Conservation (phyloP, 148 eudicot species). For the Arctostaphylos glauca region DNA sequence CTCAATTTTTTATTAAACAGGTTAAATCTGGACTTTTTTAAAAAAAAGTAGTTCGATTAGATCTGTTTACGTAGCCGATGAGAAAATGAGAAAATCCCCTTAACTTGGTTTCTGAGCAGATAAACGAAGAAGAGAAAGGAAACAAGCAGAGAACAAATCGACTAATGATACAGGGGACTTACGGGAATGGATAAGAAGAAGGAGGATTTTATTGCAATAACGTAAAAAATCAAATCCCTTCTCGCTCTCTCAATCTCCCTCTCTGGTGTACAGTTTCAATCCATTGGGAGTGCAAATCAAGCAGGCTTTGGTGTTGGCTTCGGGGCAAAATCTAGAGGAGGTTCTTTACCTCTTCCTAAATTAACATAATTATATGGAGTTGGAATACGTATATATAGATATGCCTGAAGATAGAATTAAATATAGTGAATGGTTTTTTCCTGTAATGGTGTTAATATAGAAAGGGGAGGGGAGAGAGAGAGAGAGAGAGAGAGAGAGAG, state of each 20-base stretch:
- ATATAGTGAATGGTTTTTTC: background rate
- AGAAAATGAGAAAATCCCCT: background rate
- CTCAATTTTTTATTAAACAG: background rate
- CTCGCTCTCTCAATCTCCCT: slow-evolving; percentile 4
- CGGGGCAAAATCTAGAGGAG: slow-evolving; percentile 16
- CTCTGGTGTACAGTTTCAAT: background rate
- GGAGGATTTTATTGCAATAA: slow-evolving; percentile 22
- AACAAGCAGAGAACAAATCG: slow-evolving; percentile 16
- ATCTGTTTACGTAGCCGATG: slow-evolving; percentile 21
- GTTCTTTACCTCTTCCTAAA: slow-evolving; percentile 9
- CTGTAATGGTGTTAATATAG: background rate
- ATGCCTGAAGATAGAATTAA: background rate
- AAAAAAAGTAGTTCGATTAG: slow-evolving; percentile 24
- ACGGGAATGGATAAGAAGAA: slow-evolving; percentile 47
- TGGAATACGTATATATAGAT: background rate
- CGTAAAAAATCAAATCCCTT: slow-evolving; percentile 12
- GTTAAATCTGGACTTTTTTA: background rate
- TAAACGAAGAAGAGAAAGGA: background rate
- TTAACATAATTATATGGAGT: background rate
- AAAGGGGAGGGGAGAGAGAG: background rate
- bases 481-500: background rate
- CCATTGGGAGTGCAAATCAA: slow-evolving; percentile 7
- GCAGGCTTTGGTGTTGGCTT: slow-evolving; percentile 12
- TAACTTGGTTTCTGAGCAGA: background rate
- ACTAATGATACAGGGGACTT: slow-evolving; percentile 37